Base-by-base conservation (phyloP, 2,329 filamentous ascomycete species). In the Keithomyces neogunnii region DNA sequence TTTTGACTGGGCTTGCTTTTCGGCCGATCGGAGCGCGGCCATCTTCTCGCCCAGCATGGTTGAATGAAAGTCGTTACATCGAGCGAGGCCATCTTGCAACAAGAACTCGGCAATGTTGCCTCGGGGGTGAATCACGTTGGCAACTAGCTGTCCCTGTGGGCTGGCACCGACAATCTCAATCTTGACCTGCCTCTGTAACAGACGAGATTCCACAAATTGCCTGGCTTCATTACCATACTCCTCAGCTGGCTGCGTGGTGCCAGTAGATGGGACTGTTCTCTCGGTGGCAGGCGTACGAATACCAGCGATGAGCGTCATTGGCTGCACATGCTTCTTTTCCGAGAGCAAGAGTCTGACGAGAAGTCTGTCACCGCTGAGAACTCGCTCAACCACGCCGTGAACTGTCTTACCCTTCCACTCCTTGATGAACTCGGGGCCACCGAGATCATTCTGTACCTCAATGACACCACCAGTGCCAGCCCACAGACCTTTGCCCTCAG, bases 51-150 rank as follows among this genome's bases (percentile, higher is more conserved):
- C 93, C 9, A 99, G 80, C 72, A 96, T 77, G 39, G 90, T 95
- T 1, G 92, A 95, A 73, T 99, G 93, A 70, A 93, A 91, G 69
- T 99, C 93, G 57, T 91, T 90, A 74, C 92, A 97, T 62, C 89
- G 82, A 40, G 92, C 93, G 51, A 97, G 77, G 60, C 93, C 93
- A 49, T 90, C 88, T 61, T 92, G 84, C 44, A 99, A 82, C 43
- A 99, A 70, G 68, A 95, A 95, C 58, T 88, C 89, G 56, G 91
- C 89, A 66, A 99, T 95, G 69, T 90, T 96, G 56, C 93, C 93
- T 54, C 85, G 82, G 31, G 91, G 91, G 71, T 99, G 93, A 57
- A 91, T 78, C 43, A 99, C 78, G 47, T 84, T 83, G 51, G 88
- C 93, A 50, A 99, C 84, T n/a, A 99, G 79, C 64, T 96, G 88